Percentiles rank a stretch among this genome's conserved stretches.
Evolutionary conservation across 257 asterid species (phyloP).

Genomic region (Catharanthus roseus): DNA sequence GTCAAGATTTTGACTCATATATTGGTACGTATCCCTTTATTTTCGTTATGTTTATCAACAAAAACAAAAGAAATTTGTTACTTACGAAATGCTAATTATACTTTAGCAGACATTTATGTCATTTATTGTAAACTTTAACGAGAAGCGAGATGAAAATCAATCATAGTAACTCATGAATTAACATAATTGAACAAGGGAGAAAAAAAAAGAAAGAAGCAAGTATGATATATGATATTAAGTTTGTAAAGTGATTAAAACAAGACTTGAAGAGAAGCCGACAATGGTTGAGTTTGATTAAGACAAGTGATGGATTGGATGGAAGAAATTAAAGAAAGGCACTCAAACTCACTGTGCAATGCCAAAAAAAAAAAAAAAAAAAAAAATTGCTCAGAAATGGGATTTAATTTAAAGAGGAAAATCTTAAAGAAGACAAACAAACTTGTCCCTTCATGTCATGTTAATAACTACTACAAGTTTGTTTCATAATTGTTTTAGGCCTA

Average conservation of each 20-base stretch:
- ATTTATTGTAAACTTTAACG: neutral
- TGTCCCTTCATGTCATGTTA: no score
- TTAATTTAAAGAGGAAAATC: constrained; percentile 10
- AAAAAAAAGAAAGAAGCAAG: neutral
- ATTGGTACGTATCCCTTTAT: no score
- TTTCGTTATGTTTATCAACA: no score
- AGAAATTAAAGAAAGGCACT: neutral
- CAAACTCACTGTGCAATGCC: no score
- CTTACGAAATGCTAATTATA: no score
- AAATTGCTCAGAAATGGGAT: constrained; percentile 3
- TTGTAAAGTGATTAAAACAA: neutral
- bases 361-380: no score
- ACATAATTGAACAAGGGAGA: neutral
- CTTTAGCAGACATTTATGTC: no score
- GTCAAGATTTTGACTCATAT: no score
- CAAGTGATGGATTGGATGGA: neutral
- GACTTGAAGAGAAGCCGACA: neutral
- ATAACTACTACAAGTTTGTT: no score
- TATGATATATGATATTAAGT: neutral
- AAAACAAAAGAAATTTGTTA: no score
- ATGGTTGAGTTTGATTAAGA: constrained; percentile 6
- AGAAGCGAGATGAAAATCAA: neutral
- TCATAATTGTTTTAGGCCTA: neutral
- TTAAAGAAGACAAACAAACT: constrained; percentile 12
- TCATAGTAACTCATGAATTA: neutral